These are phyloP conservation scores for Chaetomium tenue DNA, from an alignment of 495 filamentous ascomycete species.

Conservation along the genomic window DNA sequence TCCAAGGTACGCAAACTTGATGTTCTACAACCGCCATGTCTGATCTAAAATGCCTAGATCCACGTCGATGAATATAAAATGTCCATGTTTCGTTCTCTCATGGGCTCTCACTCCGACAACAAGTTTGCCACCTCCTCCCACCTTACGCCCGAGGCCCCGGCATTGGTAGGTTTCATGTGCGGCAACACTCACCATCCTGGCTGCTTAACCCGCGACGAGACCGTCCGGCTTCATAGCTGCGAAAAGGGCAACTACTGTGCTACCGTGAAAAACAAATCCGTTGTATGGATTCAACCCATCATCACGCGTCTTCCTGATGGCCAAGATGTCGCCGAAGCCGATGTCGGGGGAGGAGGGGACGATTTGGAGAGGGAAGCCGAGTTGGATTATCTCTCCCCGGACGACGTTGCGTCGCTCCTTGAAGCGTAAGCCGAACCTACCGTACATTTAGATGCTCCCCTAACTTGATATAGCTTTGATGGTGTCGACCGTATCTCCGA, in stretches of 20 bases:
- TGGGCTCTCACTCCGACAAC: slow-evolving; percentile 33
- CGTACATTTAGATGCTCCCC: not conserved
- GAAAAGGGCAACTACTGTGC: slow-evolving; percentile 68
- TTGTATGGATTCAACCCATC: slow-evolving; percentile 78
- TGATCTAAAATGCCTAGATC: slow-evolving; percentile 49
- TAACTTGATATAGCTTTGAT: slow-evolving; percentile 22
- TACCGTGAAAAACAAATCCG: slow-evolving; percentile 51
- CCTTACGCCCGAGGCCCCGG: slow-evolving; percentile 57
- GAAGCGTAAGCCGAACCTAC: slow-evolving; percentile 41
- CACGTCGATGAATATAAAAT: slow-evolving; percentile 83
- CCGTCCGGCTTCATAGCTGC: slow-evolving; percentile 82
- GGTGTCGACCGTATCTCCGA: slow-evolving; percentile 25
- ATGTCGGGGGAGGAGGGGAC: slow-evolving; percentile 75
- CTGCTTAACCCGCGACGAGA: slow-evolving; percentile 63
- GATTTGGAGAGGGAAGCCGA: slow-evolving; percentile 67
- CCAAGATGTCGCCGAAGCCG: slow-evolving; percentile 65
- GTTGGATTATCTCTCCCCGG: slow-evolving; percentile 54
- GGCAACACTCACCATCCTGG: slow-evolving; percentile 69
- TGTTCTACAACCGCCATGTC: not conserved
- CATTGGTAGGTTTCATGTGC: slow-evolving; percentile 70
- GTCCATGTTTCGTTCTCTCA: slow-evolving; percentile 67
- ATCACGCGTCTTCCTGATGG: slow-evolving; percentile 58
- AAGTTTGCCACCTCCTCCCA: slow-evolving; percentile 40
- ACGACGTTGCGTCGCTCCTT: slow-evolving; percentile 48
- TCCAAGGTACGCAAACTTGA: slow-evolving; percentile 52